These are phyloP conservation scores for Hysterangium stoloniferum DNA, from an alignment of 768 basidiomycete genomes.

Conservation along the genomic window DNA sequence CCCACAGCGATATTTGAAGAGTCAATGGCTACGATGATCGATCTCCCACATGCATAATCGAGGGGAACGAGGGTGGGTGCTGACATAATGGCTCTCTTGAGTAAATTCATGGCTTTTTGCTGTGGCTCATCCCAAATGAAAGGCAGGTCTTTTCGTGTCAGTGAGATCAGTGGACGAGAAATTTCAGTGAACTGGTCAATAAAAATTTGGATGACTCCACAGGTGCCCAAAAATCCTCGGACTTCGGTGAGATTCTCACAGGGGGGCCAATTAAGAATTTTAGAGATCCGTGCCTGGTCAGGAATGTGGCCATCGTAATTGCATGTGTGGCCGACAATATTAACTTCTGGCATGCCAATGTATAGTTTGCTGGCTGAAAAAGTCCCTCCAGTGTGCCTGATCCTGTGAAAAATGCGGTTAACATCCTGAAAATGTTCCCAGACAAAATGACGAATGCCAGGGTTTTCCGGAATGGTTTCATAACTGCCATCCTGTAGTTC, in stretches of 20 bases:
- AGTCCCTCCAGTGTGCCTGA: slow-evolving; percentile 23
- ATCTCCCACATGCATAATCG: slow-evolving; percentile 16
- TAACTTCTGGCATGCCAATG: slow-evolving; percentile 21
- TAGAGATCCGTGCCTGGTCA: slow-evolving; percentile 20
- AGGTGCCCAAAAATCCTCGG: slow-evolving; percentile 17
- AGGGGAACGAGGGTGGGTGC: slow-evolving; percentile 17
- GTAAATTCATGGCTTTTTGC: slow-evolving; percentile 11
- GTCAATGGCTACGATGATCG: slow-evolving; percentile 20
- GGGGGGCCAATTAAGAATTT: slow-evolving; percentile 20
- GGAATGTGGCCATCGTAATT: slow-evolving; percentile 27
- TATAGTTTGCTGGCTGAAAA: slow-evolving; percentile 27
- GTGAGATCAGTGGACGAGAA: slow-evolving; percentile 11
- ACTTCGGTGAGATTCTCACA: slow-evolving; percentile 14
- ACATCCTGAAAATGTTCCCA: slow-evolving; percentile 27
- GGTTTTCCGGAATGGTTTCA: slow-evolving; percentile 22
- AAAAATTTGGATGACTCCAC: slow-evolving; percentile 15
- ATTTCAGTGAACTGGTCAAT: slow-evolving; percentile 13
- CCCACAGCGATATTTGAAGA: slow-evolving; percentile 21
- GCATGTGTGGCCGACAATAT: slow-evolving; percentile 32
- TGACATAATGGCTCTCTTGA: slow-evolving; percentile 15
- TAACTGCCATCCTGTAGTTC: slow-evolving; percentile 12
- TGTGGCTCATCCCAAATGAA: slow-evolving; percentile 17
- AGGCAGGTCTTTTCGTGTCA: slow-evolving; percentile 17
- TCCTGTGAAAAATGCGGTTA: slow-evolving; percentile 27
- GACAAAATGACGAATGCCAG: slow-evolving; percentile 26